phyloP scores from a whole-genome alignment of 179 eudicot species.

The Drosera spatulata region DNA sequence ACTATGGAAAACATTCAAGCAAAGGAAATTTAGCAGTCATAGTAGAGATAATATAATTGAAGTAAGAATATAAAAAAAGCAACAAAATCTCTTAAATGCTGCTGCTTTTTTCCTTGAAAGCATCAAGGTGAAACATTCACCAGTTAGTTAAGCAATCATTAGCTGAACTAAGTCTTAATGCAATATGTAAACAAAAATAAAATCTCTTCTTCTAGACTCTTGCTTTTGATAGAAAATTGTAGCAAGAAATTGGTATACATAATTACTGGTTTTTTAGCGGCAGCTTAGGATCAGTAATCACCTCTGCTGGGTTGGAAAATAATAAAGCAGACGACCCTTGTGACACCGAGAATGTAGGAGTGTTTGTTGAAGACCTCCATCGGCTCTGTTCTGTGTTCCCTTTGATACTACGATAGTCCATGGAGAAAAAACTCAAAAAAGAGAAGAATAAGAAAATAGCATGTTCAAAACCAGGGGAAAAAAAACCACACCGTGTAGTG shows the following conservation, averaged over 20 bases:
- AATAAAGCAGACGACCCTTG: constrained; percentile 90
- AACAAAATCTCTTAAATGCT: no score
- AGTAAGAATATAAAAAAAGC: no score
- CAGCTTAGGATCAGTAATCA: constrained; percentile 6
- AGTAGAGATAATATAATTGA: no score
- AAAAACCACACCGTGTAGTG: background rate
- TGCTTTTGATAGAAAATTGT: no score
- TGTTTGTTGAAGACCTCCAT: constrained; percentile 64
- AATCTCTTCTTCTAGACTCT: no score
- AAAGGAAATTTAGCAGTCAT: background rate
- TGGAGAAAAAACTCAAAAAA: background rate
- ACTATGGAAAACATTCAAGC: constrained; percentile 12
- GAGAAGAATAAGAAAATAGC: background rate
- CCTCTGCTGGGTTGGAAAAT: constrained; percentile 71
- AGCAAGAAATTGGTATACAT: no score
- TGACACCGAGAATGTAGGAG: constrained; percentile 82
- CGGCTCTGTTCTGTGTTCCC: constrained; percentile 24
- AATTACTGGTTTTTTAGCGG: no score
- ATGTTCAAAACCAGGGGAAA: background rate
- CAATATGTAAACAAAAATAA: no score
- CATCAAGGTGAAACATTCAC: no score
- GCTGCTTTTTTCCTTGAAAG: no score
- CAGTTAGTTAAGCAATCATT: no score
- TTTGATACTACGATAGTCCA: constrained; percentile 40
- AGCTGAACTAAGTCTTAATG: no score